phyloP scores from a whole-genome alignment of 2,329 filamentous ascomycete species.

The Thielaviopsis cerberus region DNA sequence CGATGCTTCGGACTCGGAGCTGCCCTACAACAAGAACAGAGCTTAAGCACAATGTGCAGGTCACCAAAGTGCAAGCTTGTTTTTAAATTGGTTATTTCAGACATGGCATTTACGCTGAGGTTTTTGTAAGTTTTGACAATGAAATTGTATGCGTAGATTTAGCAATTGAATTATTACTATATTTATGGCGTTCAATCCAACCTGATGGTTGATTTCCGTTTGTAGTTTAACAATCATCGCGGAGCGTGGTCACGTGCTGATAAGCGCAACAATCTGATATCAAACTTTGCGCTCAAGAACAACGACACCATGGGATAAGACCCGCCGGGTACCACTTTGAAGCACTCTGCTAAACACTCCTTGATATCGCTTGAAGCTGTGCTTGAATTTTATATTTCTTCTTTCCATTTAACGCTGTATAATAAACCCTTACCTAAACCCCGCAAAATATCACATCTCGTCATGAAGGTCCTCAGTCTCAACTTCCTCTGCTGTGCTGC shows the following conservation, averaged over 20 bases:
- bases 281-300: constrained; percentile 2
- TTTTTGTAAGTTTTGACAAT: too few species aligned
- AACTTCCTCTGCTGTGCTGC: constrained; percentile 95
- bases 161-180: too few species aligned
- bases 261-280: constrained; percentile 9
- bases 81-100: too few species aligned
- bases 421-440: too few species aligned
- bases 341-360: neutral
- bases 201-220: neutral
- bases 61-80: neutral
- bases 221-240: neutral
- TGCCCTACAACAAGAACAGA: constrained; percentile 3
- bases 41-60: neutral
- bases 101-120: too few species aligned
- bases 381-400: neutral
- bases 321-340: neutral
- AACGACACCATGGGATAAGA: neutral
- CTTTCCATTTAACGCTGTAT: too few species aligned
- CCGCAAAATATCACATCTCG: constrained; percentile 3
- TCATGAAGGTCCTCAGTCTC: constrained; percentile 86
- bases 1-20: neutral
- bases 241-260: constrained; percentile 8
- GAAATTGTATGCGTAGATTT: too few species aligned
- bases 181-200: too few species aligned
- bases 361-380: neutral